These are phyloP conservation scores for Simplicillium aogashimaense DNA, from an alignment of 2,329 filamentous ascomycete species.

Conservation along the genomic window DNA sequence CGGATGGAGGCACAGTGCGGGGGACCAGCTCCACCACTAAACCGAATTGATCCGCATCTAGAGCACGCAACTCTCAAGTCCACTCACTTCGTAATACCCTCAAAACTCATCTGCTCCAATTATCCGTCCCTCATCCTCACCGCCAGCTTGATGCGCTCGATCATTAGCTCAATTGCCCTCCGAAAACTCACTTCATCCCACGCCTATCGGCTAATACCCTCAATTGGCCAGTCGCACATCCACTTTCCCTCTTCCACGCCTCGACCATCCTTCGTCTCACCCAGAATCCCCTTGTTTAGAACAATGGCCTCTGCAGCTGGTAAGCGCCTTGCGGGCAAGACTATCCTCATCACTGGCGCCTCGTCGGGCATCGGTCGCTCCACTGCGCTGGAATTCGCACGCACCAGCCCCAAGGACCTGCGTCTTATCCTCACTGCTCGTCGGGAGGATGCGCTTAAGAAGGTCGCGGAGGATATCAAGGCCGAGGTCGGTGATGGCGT, in stretches of 20 bases:
- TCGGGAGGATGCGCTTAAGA: conserved; percentile 64
- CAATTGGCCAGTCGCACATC: not conserved
- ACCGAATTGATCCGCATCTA: too few species aligned
- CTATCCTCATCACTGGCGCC: conserved; percentile 82
- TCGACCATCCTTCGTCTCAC: conserved; percentile 11
- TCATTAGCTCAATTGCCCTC: not conserved
- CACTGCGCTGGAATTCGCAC: conserved; percentile 85
- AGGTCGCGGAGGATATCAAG: conserved; percentile 67
- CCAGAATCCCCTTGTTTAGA: conserved; percentile 4
- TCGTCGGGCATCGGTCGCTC: conserved; percentile 82
- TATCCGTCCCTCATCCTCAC: too few species aligned
- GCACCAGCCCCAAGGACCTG: conserved; percentile 68
- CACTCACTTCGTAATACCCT: not conserved
- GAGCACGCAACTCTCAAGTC: not conserved
- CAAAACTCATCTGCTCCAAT: too few species aligned
- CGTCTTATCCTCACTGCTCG: conserved; percentile 86
- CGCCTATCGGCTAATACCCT: too few species aligned
- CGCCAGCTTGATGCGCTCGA: not conserved
- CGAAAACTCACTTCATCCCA: too few species aligned
- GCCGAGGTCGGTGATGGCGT: conserved; percentile 71
- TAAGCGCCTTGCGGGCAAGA: conserved; percentile 88
- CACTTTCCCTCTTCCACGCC: not conserved
- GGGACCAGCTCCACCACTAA: too few species aligned
- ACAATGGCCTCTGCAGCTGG: conserved; percentile 50
- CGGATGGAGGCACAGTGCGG: too few species aligned